Evolutionary conservation across 768 basidiomycete species (phyloP), one percentile per base, ranked within the genome.

Genomic region (Pisolithus albus): DNA sequence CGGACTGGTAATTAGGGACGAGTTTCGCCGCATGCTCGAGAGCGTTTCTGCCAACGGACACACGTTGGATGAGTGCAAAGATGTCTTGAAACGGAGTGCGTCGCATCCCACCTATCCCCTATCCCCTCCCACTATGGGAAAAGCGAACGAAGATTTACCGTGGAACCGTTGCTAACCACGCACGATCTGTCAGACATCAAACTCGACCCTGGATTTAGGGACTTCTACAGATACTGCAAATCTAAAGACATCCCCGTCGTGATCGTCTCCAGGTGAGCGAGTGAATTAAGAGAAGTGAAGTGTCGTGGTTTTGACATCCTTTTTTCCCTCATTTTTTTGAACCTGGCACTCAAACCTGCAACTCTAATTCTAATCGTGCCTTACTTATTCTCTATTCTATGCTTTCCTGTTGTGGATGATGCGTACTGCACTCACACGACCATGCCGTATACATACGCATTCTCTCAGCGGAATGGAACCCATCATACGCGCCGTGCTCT

Each of bases 401-500:
- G 21, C 10, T 15, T 34, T 15, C 34, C 21, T 15, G 43, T 30
- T 26, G 26, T 28, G 43, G 26, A 15, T 5, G 26, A 45, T 24
- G 24, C 7, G 43, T 26, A 5, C 28, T 7, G 23, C 15, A 13
- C 15, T 43, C 24, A 28, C n/a, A 21, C 21, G 18, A 21, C 19
- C 40, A 19, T 41, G 40, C 40, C 40, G 40, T 41, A 53, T 3
- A 11, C 36, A 39, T 3, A 11, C 36, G 37, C 28, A 26, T 32
- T 24, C 9, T 39, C 36, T 18, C 63, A 92, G 90, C 57, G 94
- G 93, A 21, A 96, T 96, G 93, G 84, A 84, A 9, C 93, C 94
- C 11, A 79, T 89, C 57, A 97, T 99, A 59, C 88, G 91, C 39
- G 90, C 90, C 0, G 87, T 96, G 5, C 78, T 97, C n/a, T 80